phyloP scores from a whole-genome alignment of 2,329 filamentous ascomycete genomes.

The Oidium heveae region DNA sequence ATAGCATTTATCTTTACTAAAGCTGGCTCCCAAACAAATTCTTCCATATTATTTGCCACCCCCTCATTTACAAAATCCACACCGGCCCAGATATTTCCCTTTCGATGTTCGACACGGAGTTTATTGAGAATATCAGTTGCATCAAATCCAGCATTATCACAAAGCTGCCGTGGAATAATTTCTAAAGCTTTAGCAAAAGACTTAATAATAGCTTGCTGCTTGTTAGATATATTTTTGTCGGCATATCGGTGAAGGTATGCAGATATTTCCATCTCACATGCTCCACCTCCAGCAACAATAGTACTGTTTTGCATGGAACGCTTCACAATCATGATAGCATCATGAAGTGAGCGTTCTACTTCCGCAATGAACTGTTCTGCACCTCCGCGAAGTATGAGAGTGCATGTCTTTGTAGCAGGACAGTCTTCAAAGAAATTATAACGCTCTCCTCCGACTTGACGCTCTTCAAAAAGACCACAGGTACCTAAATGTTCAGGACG shows the following conservation, averaged over 20 bases:
- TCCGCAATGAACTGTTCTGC: conserved; percentile 98
- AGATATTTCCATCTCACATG: conserved; percentile 88
- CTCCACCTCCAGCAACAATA: conserved; percentile 88
- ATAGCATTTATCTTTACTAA: conserved; percentile 94
- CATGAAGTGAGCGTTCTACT: conserved; percentile 89
- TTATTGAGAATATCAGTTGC: conserved; percentile 95
- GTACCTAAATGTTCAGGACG: conserved; percentile 68
- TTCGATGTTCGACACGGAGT: conserved; percentile 84
- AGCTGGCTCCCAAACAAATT: conserved; percentile 92
- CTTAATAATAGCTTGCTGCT: conserved; percentile 95
- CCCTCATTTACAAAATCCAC: conserved; percentile 89
- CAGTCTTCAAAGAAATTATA: conserved; percentile 98
- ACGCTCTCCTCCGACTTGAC: conserved; percentile 87
- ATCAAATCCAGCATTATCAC: conserved; percentile 96
- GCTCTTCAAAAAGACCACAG: conserved; percentile 78
- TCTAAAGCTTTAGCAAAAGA: conserved; percentile 93
- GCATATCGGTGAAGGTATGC: conserved; percentile 82
- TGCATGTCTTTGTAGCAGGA: conserved; percentile 89
- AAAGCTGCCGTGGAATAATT: conserved; percentile 86
- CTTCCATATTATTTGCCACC: conserved; percentile 79
- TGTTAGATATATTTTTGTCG: conserved; percentile 75
- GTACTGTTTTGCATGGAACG: conserved; percentile 82
- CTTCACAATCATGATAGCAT: conserved; percentile 99
- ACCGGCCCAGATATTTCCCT: conserved; percentile 79
- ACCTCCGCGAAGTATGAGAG: conserved; percentile 76